Conservation (phyloP, 1,139 yeast species). For the Blastobotrys serpentis region DNA sequence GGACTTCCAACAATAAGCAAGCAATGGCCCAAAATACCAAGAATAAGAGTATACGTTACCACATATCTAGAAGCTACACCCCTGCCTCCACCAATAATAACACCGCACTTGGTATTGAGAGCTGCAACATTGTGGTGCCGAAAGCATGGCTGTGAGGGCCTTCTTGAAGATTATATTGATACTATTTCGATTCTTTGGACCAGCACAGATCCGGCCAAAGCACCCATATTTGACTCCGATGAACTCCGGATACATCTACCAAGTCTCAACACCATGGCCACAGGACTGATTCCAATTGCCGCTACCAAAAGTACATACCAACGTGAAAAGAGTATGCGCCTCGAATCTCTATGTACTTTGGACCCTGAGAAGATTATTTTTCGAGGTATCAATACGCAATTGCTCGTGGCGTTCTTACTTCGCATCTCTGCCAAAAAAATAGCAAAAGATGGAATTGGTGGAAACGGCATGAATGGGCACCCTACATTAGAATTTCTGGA, state of each 20-base stretch:
- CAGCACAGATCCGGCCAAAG: neutral
- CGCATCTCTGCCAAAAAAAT: neutral
- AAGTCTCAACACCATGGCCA: slow-evolving; percentile 8
- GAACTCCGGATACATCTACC: slow-evolving; percentile 12
- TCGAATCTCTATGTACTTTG: neutral
- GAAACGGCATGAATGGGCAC: neutral
- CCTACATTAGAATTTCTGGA: slow-evolving; percentile 9
- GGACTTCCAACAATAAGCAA: slow-evolving; percentile 8
- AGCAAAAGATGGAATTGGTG: slow-evolving; percentile 2
- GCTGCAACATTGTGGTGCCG: slow-evolving; percentile 13
- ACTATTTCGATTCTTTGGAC: slow-evolving; percentile 15
- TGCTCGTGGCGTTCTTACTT: slow-evolving; percentile 3
- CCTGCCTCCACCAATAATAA: slow-evolving; percentile 5
- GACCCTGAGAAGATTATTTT: slow-evolving; percentile 9
- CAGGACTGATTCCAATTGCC: slow-evolving; percentile 11
- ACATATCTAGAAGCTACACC: slow-evolving; percentile 1
- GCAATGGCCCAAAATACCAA: slow-evolving; percentile 13
- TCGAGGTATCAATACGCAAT: slow-evolving; percentile 14
- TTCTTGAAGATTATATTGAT: slow-evolving; percentile 13
- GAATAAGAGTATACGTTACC: neutral
- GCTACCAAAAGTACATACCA: neutral
- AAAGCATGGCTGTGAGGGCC: slow-evolving; percentile 10
- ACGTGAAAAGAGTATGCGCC: too few species aligned
- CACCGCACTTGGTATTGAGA: slow-evolving; percentile 2
- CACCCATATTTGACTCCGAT: slow-evolving; percentile 14